A percentile compares a stretch with the other conserved stretches of the same genome.
Evolutionary conservation across 805 yeast species (phyloP).

Genomic region (Wickerhamomyces queroliae): DNA sequence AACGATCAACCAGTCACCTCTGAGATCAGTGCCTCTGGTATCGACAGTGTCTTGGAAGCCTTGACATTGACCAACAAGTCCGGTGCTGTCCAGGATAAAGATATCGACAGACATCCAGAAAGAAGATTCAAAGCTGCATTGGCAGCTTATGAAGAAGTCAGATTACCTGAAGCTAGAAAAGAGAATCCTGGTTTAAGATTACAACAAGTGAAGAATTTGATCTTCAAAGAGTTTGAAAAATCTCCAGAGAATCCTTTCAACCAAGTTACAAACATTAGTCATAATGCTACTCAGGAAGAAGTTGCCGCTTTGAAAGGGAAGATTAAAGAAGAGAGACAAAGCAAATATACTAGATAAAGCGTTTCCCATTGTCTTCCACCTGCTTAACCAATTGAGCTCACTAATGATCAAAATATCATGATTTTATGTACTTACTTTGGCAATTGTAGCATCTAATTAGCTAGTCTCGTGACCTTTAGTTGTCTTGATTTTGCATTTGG

Average conservation of each 20-base stretch:
- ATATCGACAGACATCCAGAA: slow-evolving; percentile 83
- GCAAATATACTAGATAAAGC: slow-evolving; percentile 10
- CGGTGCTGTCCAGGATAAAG: slow-evolving; percentile 52
- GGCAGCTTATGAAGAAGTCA: slow-evolving; percentile 61
- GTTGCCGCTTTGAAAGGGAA: slow-evolving; percentile 39
- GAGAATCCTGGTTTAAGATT: slow-evolving; percentile 78
- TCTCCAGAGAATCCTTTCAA: slow-evolving; percentile 81
- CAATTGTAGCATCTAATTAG: no score
- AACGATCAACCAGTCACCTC: slow-evolving; percentile 42
- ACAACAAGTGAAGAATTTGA: slow-evolving; percentile 70
- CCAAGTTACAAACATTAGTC: slow-evolving; percentile 53
- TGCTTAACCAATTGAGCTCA: neutral
- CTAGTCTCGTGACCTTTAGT: no score
- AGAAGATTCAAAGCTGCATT: slow-evolving; percentile 81
- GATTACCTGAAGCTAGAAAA: slow-evolving; percentile 66
- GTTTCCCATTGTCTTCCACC: neutral
- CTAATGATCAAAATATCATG: no score
- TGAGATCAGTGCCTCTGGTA: slow-evolving; percentile 64
- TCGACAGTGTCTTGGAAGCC: slow-evolving; percentile 77
- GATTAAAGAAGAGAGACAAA: slow-evolving; percentile 45
- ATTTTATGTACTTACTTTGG: no score
- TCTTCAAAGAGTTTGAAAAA: slow-evolving; percentile 77
- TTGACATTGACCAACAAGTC: slow-evolving; percentile 56
- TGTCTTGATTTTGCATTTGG: no score
- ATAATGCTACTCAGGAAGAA: slow-evolving; percentile 56